Percentiles rank a stretch among this genome's conserved stretches.
phyloP scores from a whole-genome alignment of 441 rosid genomes.

The Oxalis stricta region DNA sequence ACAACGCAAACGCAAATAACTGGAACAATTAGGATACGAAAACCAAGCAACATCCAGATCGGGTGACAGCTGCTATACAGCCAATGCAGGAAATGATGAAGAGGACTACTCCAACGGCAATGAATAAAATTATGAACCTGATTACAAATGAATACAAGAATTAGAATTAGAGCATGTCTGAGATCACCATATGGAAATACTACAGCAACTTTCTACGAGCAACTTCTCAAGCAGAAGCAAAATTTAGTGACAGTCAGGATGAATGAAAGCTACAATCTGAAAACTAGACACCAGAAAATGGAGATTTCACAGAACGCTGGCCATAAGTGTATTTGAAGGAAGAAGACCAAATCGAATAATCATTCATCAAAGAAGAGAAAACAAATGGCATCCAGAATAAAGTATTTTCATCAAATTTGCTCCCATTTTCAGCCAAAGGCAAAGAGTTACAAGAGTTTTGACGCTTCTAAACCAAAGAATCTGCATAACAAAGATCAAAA shows the following conservation, averaged over 20 bases:
- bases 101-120: constrained; percentile 73
- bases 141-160: constrained; percentile 9
- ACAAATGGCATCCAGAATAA: not conserved
- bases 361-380: not conserved
- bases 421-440: not conserved
- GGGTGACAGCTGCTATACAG: constrained; percentile 60
- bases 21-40: constrained; percentile 63
- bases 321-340: no score
- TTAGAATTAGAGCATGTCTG: constrained; percentile 2
- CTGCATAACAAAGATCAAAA: no score
- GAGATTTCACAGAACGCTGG: not conserved
- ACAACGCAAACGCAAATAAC: not conserved
- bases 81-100: constrained; percentile 85
- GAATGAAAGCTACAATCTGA: not conserved
- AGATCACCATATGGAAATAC: no score
- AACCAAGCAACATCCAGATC: constrained; percentile 83
- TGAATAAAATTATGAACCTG: constrained; percentile 93
- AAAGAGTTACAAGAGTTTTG: not conserved
- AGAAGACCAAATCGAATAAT: not conserved
- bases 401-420: not conserved
- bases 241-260: no score
- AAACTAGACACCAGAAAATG: not conserved
- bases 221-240: not conserved
- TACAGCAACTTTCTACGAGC: not conserved
- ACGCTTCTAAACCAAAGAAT: not conserved